Evolutionary conservation across 371 early-diverging fungal genomes (phyloP), one percentile per base, ranked within the genome.

Genomic region (Zopfochytrium polystomum): DNA sequence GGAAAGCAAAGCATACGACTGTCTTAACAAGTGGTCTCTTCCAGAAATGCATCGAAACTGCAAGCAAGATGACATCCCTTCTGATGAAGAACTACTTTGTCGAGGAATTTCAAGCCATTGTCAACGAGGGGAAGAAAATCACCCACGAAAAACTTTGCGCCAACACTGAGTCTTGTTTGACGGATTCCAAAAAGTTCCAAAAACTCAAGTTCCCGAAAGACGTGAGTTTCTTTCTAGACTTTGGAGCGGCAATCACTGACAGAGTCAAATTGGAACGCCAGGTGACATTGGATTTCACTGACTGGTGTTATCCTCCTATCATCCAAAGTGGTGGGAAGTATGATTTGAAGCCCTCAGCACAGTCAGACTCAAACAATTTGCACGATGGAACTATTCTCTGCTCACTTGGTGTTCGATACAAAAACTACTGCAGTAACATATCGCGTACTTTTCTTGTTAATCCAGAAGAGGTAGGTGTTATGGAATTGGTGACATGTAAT

Each of bases 311-410:
- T 59, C 79, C 87, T 4, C 98, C 99, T 13, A 91, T 96, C 62
- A 86, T 99, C 54, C 98, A 98, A 76, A 93, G 93, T 76, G 98
- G 98, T 53, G 97, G 97, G 35, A 77, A 82, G 42, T 99, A 92
- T 65, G 89, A 94, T 66, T 75, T 97, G 57, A 82, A 83, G 59
- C 86, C 92, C 3, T 85, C 87, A 1, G 97, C 95, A 15, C 66
- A 74, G 34, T 91, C 92, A 38, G 86, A 89, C 72, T 66, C 71
- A 0, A 79, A 85, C 23, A 75, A 72, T 26, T 76, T 98, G 18
- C 89, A 90, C 63, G 84, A 89, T 0, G 96, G 96, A 33, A 89
- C 90, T 0, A 89, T 98, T 35, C 67, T 97, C 38, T 93, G 94
- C 74, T 90, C 93, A 1, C 71, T 98, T 1, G 97, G 96, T 57